Percentiles rank a stretch among this genome's conserved stretches.
Evolutionary conservation across 129 eudicot species (phyloP).

Genomic region (Centaurea solstitialis): DNA sequence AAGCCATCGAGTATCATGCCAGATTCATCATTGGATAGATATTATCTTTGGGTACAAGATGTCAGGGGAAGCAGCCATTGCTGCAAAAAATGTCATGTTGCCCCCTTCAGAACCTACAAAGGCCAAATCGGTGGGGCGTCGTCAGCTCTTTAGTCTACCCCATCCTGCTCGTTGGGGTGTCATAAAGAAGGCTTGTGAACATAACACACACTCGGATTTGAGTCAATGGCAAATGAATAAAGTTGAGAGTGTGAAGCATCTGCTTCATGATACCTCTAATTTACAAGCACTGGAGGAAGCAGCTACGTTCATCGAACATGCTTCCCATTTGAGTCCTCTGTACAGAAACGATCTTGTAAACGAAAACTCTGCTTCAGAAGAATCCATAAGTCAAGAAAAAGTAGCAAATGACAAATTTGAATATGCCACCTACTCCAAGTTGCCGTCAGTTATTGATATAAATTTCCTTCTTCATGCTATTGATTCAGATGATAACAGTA

Average conservation of each 20-base stretch:
- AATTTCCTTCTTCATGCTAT: conserved; percentile 70
- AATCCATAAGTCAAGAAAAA: conserved; percentile 20
- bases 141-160: conserved; percentile 86
- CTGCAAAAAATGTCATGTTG: conserved; percentile 94
- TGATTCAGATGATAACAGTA: conserved; percentile 61
- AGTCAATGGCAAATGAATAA: conserved; percentile 17
- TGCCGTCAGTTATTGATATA: conserved; percentile 43
- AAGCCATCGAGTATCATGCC: conserved; percentile 69
- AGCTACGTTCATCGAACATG: conserved; percentile 75
- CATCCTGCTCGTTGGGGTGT: conserved; percentile 76
- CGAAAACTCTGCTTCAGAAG: conserved; percentile 29
- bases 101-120: conserved; percentile 63
- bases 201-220: conserved; percentile 8
- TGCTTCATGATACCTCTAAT: conserved; percentile 36
- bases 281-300: conserved; percentile 68
- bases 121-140: conserved; percentile 75
- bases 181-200: conserved; percentile 23
- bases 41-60: conserved; percentile 93
- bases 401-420: conserved; percentile 18
- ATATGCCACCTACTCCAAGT: conserved; percentile 19
- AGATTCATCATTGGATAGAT: conserved; percentile 92
- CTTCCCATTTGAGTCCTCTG: conserved; percentile 68
- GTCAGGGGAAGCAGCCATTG: conserved; percentile 88
- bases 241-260: conserved; percentile 23
- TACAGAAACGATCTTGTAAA: conserved; percentile 33